A percentile compares a stretch with the other conserved stretches of the same genome.
Evolutionary conservation across 139 green algal species (phyloP).

Genomic region (Volvox reticuliferus): DNA sequence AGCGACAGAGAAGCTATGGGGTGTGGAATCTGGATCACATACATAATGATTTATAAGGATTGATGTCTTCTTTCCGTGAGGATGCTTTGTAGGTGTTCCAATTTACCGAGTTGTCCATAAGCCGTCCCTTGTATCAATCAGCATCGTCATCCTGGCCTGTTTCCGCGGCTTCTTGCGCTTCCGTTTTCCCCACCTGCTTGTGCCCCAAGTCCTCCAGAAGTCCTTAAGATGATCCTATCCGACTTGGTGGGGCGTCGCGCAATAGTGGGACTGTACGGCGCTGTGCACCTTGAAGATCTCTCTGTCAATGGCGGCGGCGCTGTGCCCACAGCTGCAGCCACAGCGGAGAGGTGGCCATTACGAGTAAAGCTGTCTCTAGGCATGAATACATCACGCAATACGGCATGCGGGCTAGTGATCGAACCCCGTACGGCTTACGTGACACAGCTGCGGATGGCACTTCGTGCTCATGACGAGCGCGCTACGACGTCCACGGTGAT

Average conservation of each 20-base stretch:
- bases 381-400: not conserved
- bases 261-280: slow-evolving; percentile 12
- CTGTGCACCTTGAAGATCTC: not conserved
- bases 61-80: too few relatives aligned
- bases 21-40: too few relatives aligned
- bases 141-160: not conserved
- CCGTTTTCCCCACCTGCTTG: not conserved
- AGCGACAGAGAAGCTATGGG: too few relatives aligned
- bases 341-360: not conserved
- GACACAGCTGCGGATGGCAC: not conserved
- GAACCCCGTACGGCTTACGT: slow-evolving; percentile 1
- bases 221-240: not conserved
- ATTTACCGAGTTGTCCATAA: too few relatives aligned
- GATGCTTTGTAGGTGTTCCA: too few relatives aligned
- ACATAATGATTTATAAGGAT: too few relatives aligned
- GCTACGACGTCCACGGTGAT: not conserved
- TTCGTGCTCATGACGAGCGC: not conserved
- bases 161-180: not conserved
- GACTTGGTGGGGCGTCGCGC: not conserved
- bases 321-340: not conserved
- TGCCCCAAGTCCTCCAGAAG: not conserved
- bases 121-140: too few relatives aligned
- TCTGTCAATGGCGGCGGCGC: not conserved
- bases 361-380: not conserved
- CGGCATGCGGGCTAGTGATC: not conserved